Base-by-base conservation (phyloP, 768 basidiomycete genomes). In the Suillus subluteus region DNA sequence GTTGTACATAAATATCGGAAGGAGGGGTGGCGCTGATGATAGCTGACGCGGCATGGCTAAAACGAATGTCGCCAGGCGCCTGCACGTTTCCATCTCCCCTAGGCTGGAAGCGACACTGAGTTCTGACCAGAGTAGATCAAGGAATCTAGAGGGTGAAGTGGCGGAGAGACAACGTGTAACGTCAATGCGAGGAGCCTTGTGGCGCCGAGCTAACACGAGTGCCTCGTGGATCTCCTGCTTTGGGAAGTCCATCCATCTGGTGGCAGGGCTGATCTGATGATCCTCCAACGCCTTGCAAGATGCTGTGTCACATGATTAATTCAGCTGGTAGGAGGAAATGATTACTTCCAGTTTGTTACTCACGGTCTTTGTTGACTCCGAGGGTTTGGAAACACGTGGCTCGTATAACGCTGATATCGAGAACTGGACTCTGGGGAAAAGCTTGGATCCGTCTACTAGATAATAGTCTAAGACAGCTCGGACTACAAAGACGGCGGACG, bases 1-100 rank as follows among this genome's bases (percentile, higher is more conserved):
- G 65, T 86, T 79, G 73, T 91, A 87, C 67, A 92, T 72, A 75
- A 94, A 94, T 37, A 91, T 83, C 0, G 91, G 91, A 26, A 95
- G 80, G 7, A 94, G 81, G 2, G 91, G 91, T 1, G 89, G 88
- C 5, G 78, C 76, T 12, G 76, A 77, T 11, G 84, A 74, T 32
- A 61, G 41, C 23, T 80, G 78, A 30, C 86, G 86, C 50, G 91
- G 91, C 67, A 82, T 86, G 37, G 88, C 85, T 46, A 94, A 81
- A 46, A 88, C 83, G 74, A 88, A 91, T 0, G 89, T 90, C 58
- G 87, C 86, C 35, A 94, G 78, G 50, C 91, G 84, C 63, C 87
- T 82, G 73, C 86, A 86, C 21, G 81, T 82, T 66, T 92, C 91
- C 52, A 85, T 80, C 66, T 88, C 87, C 40, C 88, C 87, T 9